phyloP scores from a whole-genome alignment of 805 yeast species.

The Ogataea dorogensis region DNA sequence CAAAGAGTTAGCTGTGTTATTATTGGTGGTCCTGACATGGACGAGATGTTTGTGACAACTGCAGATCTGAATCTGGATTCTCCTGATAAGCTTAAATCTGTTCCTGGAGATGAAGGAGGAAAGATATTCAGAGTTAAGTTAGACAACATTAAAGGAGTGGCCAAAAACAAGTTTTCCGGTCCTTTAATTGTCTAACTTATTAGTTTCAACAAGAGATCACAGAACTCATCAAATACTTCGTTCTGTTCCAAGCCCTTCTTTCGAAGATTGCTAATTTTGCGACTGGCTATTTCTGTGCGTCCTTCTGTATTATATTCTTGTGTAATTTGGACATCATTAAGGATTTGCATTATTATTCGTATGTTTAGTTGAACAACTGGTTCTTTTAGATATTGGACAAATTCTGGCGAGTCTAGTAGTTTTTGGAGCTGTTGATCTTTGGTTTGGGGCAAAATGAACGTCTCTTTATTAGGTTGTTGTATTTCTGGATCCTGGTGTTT shows the following conservation, averaged over 20 bases:
- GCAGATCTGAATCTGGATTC: slow-evolving; percentile 53
- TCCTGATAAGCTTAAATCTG: slow-evolving; percentile 28
- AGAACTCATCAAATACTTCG: slow-evolving; percentile 68
- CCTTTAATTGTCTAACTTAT: slow-evolving; percentile 20
- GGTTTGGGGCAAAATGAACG: too few relatives aligned
- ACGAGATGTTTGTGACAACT: slow-evolving; percentile 65
- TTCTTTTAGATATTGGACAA: slow-evolving; percentile 46
- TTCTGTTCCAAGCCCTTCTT: slow-evolving; percentile 66
- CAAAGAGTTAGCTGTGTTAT: slow-evolving; percentile 63
- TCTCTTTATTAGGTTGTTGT: too few relatives aligned
- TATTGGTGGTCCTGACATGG: slow-evolving; percentile 57
- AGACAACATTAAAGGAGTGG: slow-evolving; percentile 35
- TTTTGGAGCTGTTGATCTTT: slow-evolving; percentile 28
- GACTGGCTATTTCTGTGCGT: slow-evolving; percentile 55
- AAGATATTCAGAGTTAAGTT: slow-evolving; percentile 48
- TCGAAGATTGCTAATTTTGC: slow-evolving; percentile 59
- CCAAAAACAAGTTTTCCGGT: slow-evolving; percentile 31
- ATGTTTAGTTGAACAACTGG: slow-evolving; percentile 60
- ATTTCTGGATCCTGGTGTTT: slow-evolving; percentile 32
- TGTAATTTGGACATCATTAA: slow-evolving; percentile 45
- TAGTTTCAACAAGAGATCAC: slow-evolving; percentile 38
- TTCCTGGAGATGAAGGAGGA: slow-evolving; percentile 55
- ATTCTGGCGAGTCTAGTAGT: slow-evolving; percentile 41
- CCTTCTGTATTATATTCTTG: slow-evolving; percentile 54
- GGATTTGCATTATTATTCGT: slow-evolving; percentile 43